Conservation (phyloP, 2,329 filamentous ascomycete species). For the Aspergillus fructus region DNA sequence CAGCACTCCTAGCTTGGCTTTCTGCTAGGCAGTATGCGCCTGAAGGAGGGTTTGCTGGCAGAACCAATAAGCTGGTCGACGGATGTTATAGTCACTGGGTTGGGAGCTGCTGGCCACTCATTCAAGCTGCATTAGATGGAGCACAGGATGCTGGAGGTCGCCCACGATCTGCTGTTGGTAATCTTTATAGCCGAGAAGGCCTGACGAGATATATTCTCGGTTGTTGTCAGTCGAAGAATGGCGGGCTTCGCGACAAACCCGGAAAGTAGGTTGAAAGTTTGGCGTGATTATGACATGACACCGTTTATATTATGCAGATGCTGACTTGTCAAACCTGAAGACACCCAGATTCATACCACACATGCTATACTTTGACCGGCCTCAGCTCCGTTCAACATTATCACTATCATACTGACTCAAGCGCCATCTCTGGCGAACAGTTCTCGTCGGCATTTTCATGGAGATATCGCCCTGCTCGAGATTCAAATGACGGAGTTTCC, state of each 20-base stretch:
- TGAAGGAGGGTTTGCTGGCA: conserved; percentile 88
- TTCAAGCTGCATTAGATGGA: conserved; percentile 73
- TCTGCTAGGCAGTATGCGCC: conserved; percentile 85
- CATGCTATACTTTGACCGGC: conserved; percentile 85
- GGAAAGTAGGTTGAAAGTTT: conserved; percentile 64
- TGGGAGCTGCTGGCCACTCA: conserved; percentile 87
- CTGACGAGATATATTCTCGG: conserved; percentile 84
- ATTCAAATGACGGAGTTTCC: conserved; percentile 48
- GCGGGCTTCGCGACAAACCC: conserved; percentile 91
- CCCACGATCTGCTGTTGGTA: conserved; percentile 26
- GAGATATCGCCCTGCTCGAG: conserved; percentile 39
- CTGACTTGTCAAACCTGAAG: conserved; percentile 44
- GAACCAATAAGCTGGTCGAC: conserved; percentile 96
- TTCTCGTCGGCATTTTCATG: conserved; percentile 41
- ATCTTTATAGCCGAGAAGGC: conserved; percentile 76
- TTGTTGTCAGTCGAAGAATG: conserved; percentile 77
- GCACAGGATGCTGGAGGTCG: conserved; percentile 34
- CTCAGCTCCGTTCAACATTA: conserved; percentile 77
- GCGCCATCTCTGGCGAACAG: conserved; percentile 28
- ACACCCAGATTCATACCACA: conserved; percentile 83
- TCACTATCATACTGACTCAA: conserved; percentile 47
- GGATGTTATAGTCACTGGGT: conserved; percentile 99
- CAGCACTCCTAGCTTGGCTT: conserved; percentile 79
- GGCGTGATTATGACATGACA: not conserved
- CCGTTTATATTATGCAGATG: not conserved